Evolutionary conservation across 306 rosid species (phyloP), one percentile per base, ranked within the genome.

Genomic region (Heteromeles arbutifolia): DNA sequence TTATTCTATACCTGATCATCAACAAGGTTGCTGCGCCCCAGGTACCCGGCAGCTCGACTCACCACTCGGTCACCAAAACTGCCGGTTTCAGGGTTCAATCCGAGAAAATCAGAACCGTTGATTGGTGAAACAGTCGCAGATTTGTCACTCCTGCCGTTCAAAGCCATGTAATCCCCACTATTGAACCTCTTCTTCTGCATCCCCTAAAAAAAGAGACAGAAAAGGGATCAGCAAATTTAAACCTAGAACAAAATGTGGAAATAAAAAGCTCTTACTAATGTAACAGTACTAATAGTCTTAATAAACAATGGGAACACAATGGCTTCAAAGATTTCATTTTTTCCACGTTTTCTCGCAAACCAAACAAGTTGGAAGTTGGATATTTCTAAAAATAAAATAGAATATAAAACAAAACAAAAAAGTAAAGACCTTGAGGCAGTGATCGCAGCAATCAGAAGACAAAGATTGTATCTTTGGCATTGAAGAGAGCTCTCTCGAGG

Each of bases 401-500:
- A 54, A 25, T 4, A 8, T n/a, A 10, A n/a, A 11, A 12, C 6
- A 31, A 31, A 37, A 37, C 52, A 44, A 15, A 26, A 72, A 56
- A 10, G 5, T 21, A 24, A 11, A 53, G 50, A 94, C 98, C 97
- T 90, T 90, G 81, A 73, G 75, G 86, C 81, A 84, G 69, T 66
- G 7, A 77, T 84, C 93, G 75, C 87, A 80, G 63, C 29, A 65
- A 52, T 78, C 44, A 72, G 82, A 62, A 21, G 70, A 58, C 43
- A 81, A 14, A 8, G 48, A 64, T 58, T 69, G 81, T 21, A 75
- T 54, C 65, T 90, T 92, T 92, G 95, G 97, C 26, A 82, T 84
- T 84, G 98, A 91, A 93, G 97, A 84, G 97, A 90, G 96, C 87
- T 91, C 97, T 83, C 67, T 85, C 43, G 96, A 88, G 85, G 78